phyloP scores from a whole-genome alignment of 306 rosid genomes.

The Trifolium subterraneum region DNA sequence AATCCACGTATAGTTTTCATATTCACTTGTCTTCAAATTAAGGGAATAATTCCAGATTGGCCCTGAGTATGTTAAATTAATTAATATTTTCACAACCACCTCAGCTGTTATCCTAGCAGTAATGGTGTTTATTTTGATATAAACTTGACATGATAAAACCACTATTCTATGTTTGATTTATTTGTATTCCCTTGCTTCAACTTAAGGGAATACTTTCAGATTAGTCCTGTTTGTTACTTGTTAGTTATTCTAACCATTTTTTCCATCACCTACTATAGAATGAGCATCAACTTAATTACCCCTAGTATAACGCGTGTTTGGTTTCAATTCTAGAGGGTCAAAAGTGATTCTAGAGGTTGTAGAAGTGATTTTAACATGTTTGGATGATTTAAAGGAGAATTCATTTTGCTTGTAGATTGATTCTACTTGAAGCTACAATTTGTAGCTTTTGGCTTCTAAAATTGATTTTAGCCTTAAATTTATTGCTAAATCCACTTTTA shows the following conservation, averaged over 20 bases:
- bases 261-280: not conserved
- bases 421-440: too few species aligned
- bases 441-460: too few species aligned
- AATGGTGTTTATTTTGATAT: not conserved
- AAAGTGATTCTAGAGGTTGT: too few species aligned
- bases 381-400: too few species aligned
- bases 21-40: not conserved
- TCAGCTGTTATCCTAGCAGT: not conserved
- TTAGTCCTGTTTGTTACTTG: not conserved
- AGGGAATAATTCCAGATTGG: not conserved
- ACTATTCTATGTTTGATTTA: conserved; percentile 4
- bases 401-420: too few species aligned
- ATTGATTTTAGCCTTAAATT: too few species aligned
- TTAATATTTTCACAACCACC: too few species aligned
- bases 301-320: too few species aligned
- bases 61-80: not conserved
- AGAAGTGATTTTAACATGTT: too few species aligned
- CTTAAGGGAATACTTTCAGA: not conserved
- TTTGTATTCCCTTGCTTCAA: not conserved
- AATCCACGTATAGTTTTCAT: not conserved
- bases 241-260: too few species aligned
- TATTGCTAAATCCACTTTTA: too few species aligned
- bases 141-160: not conserved
- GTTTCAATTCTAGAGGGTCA: too few species aligned
- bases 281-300: not conserved